phyloP scores from a whole-genome alignment of 495 filamentous ascomycete species.

The Aspergillus olivimuriae region DNA sequence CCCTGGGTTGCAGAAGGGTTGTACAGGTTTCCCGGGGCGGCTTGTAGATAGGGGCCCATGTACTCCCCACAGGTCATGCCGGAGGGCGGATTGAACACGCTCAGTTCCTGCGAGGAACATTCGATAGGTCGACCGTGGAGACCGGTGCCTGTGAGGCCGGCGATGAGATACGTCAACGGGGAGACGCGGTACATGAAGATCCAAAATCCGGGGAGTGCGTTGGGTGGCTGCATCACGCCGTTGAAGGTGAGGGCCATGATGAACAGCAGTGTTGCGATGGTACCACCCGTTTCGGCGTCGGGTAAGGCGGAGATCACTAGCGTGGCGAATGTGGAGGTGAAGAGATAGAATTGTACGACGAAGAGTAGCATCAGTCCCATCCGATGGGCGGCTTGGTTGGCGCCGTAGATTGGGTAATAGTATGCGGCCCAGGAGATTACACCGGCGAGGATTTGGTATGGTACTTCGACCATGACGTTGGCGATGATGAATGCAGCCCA shows the following conservation, averaged over 20 bases:
- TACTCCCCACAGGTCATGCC: constrained; percentile 46
- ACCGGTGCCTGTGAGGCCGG: constrained; percentile 43
- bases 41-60: constrained; percentile 26
- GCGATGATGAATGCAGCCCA: constrained; percentile 67
- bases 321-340: constrained; percentile 64
- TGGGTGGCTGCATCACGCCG: constrained; percentile 50
- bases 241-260: constrained; percentile 56
- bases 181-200: constrained; percentile 52
- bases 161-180: constrained; percentile 53
- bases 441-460: constrained; percentile 57
- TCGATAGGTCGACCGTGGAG: constrained; percentile 36
- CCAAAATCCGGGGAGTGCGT: constrained; percentile 50
- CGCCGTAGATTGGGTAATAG: constrained; percentile 50
- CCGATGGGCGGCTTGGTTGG: constrained; percentile 29
- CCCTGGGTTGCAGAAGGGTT: constrained; percentile 34
- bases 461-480: constrained; percentile 67
- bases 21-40: constrained; percentile 34
- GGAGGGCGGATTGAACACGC: constrained; percentile 44
- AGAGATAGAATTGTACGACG: constrained; percentile 58
- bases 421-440: constrained; percentile 55
- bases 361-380: constrained; percentile 48
- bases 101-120: constrained; percentile 43
- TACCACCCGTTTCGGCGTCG: constrained; percentile 49
- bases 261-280: constrained; percentile 55
- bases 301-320: constrained; percentile 44